phyloP scores from a whole-genome alignment of 2,329 filamentous ascomycete genomes.

The Trichoderma sp. region DNA sequence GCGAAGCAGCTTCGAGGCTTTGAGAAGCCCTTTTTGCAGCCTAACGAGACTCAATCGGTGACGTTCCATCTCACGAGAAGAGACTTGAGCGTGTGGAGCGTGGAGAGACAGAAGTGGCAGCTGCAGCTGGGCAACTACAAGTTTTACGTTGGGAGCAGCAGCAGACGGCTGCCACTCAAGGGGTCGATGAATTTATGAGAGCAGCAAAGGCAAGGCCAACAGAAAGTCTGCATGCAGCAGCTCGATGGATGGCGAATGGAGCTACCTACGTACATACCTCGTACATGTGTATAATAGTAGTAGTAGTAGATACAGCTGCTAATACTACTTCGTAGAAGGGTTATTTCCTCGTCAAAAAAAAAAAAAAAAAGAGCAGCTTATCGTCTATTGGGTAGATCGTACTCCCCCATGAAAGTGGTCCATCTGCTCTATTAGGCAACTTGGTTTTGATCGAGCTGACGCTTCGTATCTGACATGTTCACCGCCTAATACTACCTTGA shows the following conservation, averaged over 20 bases:
- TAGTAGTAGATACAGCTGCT: background rate
- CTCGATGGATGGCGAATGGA: background rate
- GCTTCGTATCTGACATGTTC: background rate
- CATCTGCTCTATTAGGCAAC: background rate
- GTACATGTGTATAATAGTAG: background rate
- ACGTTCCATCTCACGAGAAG: conserved; percentile 56
- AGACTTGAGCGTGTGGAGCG: conserved; percentile 66
- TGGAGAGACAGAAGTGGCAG: conserved; percentile 58
- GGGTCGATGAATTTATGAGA: conserved; percentile 25
- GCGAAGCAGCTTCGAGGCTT: conserved; percentile 63
- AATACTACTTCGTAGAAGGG: too few species aligned
- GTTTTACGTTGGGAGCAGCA: conserved; percentile 48
- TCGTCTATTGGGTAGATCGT: background rate
- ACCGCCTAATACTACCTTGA: background rate
- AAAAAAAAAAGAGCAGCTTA: background rate
- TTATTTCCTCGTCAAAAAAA: background rate
- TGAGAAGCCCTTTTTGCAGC: conserved; percentile 53
- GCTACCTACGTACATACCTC: background rate
- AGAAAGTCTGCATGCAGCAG: background rate
- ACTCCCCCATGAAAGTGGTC: background rate
- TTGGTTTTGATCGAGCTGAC: background rate
- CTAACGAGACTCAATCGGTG: conserved; percentile 43
- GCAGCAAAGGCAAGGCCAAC: background rate
- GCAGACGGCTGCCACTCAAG: conserved; percentile 42
- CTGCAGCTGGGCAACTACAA: conserved; percentile 44